A percentile compares a stretch with the other conserved stretches of the same genome.
phyloP scores from a whole-genome alignment of 2,329 filamentous ascomycete genomes.

The Aureobasidium musti region DNA sequence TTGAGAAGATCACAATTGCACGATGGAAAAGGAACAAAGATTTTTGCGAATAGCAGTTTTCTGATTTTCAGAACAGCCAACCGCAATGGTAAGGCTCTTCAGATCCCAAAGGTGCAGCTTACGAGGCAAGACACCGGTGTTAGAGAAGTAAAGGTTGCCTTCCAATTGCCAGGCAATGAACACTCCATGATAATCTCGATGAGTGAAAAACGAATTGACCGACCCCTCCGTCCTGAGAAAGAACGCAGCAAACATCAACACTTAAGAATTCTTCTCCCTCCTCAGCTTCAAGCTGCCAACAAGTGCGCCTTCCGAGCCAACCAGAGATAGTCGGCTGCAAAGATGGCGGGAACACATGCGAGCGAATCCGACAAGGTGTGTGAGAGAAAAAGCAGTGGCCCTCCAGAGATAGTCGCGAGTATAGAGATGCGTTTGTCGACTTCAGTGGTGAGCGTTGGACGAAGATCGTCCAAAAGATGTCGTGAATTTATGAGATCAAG shows the following conservation, averaged over 20 bases:
- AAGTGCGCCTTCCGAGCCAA: slow-evolving; percentile 27
- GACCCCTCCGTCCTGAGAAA: neutral
- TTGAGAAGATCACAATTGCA: slow-evolving; percentile 2
- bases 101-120: slow-evolving; percentile 24
- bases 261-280: neutral
- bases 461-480: neutral
- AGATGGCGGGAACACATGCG: slow-evolving; percentile 25
- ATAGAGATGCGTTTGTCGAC: slow-evolving; percentile 24
- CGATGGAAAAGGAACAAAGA: neutral
- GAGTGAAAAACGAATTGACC: slow-evolving; percentile 26
- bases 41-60: slow-evolving; percentile 29
- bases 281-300: slow-evolving; percentile 28
- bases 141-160: slow-evolving; percentile 5
- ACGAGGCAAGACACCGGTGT: slow-evolving; percentile 24
- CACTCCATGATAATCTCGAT: slow-evolving; percentile 27
- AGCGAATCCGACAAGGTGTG: slow-evolving; percentile 27
- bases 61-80: slow-evolving; percentile 30
- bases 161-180: slow-evolving; percentile 23
- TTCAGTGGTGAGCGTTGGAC: slow-evolving; percentile 7
- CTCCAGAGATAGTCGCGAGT: slow-evolving; percentile 24
- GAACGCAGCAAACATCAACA: slow-evolving; percentile 12
- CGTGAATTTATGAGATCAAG: neutral
- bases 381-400: slow-evolving; percentile 14
- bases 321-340: slow-evolving; percentile 21
- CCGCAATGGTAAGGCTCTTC: slow-evolving; percentile 20